phyloP scores from a whole-genome alignment of 2,329 filamentous ascomycete species.

The Claviceps cyperi region DNA sequence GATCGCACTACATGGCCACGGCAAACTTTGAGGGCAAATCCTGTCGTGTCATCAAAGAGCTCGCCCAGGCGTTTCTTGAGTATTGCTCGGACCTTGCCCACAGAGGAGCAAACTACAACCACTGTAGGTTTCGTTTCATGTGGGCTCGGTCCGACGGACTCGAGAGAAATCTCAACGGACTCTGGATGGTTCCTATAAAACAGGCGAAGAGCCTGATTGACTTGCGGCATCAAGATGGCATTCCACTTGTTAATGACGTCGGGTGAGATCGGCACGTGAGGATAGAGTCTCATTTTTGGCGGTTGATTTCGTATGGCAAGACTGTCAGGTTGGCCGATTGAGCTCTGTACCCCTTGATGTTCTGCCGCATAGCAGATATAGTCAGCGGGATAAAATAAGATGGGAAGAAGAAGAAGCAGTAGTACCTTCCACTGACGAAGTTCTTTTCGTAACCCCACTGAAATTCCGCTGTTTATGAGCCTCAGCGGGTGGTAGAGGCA shows the following conservation, averaged over 20 bases:
- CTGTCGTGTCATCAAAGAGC: constrained; percentile 47
- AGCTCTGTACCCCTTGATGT: background rate
- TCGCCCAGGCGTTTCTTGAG: constrained; percentile 52
- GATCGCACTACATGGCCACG: constrained; percentile 53
- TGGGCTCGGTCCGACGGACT: constrained; percentile 56
- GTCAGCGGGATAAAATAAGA: background rate
- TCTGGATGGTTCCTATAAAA: constrained; percentile 63
- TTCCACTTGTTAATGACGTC: constrained; percentile 61
- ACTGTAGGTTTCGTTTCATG: constrained; percentile 57
- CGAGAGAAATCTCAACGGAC: constrained; percentile 64
- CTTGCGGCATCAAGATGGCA: constrained; percentile 52
- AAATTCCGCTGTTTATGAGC: background rate
- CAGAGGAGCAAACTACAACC: constrained; percentile 62
- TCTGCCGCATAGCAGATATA: background rate
- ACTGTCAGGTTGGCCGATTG: constrained; percentile 4
- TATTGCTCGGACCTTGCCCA: constrained; percentile 56
- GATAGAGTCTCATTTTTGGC: constrained; percentile 41
- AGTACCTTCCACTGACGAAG: too few species aligned
- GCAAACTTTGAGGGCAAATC: constrained; percentile 57
- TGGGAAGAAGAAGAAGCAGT: background rate
- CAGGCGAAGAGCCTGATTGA: constrained; percentile 54
- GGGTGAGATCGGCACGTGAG: constrained; percentile 41
- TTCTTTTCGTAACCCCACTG: background rate
- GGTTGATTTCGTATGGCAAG: constrained; percentile 11
- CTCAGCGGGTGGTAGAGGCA: background rate